phyloP scores from a whole-genome alignment of 1,139 yeast genomes.

The Yarrowia galli region DNA sequence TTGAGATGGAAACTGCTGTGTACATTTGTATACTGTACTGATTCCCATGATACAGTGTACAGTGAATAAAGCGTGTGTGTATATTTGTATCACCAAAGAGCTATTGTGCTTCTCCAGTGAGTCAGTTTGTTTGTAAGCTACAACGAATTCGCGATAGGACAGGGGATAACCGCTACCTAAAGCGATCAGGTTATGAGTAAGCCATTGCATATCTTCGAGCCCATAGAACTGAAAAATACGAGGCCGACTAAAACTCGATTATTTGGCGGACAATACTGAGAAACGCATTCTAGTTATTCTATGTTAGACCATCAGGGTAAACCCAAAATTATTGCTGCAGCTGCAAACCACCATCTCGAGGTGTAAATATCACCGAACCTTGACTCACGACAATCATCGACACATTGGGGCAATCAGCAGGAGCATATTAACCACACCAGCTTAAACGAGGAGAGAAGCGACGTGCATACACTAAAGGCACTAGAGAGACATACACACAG shows the following conservation, averaged over 20 bases:
- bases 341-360: slow-evolving; percentile 16
- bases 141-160: too few relatives aligned
- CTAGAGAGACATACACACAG: background rate
- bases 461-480: slow-evolving; percentile 1
- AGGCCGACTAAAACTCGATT: background rate
- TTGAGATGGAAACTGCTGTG: too few relatives aligned
- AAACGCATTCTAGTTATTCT: background rate
- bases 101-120: too few relatives aligned
- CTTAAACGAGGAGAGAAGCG: background rate
- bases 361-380: slow-evolving; percentile 21
- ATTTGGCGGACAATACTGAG: background rate
- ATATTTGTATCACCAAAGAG: too few relatives aligned
- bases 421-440: background rate
- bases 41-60: too few relatives aligned
- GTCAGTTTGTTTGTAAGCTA: too few relatives aligned
- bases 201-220: too few relatives aligned
- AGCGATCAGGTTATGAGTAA: background rate
- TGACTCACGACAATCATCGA: slow-evolving; percentile 13
- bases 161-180: too few relatives aligned
- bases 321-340: slow-evolving; percentile 16
- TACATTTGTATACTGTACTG: too few relatives aligned
- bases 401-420: background rate
- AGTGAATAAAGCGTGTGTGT: too few relatives aligned
- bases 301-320: background rate
- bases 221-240: too few relatives aligned